Conservation (phyloP, 148 eudicot genomes). For the Talinum fruticosum region DNA sequence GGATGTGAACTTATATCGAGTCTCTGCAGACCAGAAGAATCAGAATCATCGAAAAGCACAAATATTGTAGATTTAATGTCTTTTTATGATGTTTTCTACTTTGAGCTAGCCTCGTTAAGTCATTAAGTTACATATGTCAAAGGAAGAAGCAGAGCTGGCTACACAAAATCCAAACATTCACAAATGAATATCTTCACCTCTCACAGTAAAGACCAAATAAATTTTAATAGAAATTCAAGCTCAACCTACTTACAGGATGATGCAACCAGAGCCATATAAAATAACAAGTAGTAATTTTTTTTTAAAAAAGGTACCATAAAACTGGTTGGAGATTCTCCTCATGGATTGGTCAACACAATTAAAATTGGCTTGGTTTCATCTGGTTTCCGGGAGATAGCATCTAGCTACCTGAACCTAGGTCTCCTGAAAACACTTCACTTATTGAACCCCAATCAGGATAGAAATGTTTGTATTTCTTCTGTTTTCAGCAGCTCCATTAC, state of each 20-base stretch:
- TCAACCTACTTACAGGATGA: neutral
- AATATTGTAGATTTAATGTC: neutral
- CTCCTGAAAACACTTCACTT: too few relatives aligned
- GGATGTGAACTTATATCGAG: slow-evolving; percentile 47
- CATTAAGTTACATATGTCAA: neutral
- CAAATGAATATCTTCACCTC: neutral
- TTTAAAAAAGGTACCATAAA: too few relatives aligned
- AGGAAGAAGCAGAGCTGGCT: neutral
- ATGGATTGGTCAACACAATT: too few relatives aligned
- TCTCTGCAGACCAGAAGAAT: slow-evolving; percentile 28
- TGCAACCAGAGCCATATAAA: too few relatives aligned
- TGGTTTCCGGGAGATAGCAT: too few relatives aligned
- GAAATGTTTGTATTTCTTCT: too few relatives aligned
- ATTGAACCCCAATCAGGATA: too few relatives aligned
- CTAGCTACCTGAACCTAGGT: too few relatives aligned
- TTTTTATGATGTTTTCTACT: neutral
- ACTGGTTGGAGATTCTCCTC: too few relatives aligned
- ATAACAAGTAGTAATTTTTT: too few relatives aligned
- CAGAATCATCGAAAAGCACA: neutral
- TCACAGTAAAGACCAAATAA: neutral
- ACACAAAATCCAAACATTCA: neutral
- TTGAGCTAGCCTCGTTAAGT: neutral
- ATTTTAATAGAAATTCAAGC: neutral
- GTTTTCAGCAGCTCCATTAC: too few relatives aligned
- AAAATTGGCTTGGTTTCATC: too few relatives aligned